Percentiles rank a stretch among this genome's conserved stretches.
These are phyloP conservation scores for Penicillium malachiteum DNA, from an alignment of 495 filamentous ascomycete species.

Conservation along the genomic window DNA sequence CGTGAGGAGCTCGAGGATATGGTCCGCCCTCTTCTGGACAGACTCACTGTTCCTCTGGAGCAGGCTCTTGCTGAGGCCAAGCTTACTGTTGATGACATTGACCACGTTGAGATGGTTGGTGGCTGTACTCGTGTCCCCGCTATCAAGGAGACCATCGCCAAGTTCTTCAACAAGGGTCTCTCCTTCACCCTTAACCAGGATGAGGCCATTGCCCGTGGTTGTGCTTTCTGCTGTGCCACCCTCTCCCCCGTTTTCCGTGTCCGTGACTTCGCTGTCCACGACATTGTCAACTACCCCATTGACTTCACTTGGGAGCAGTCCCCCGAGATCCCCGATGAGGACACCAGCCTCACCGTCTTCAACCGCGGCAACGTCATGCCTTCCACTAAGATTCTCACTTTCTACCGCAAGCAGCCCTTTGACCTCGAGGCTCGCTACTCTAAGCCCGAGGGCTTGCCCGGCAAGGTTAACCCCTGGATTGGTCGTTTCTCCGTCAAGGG, in stretches of 20 bases:
- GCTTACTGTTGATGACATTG: constrained; percentile 87
- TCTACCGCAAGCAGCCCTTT: constrained; percentile 98
- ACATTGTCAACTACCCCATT: constrained; percentile 97
- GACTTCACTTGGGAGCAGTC: constrained; percentile 99
- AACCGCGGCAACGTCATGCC: constrained; percentile 97
- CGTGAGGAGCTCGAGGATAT: constrained; percentile 92
- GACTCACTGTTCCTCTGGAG: constrained; percentile 73
- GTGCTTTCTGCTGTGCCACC: constrained; percentile 97
- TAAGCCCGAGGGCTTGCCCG: constrained; percentile 83
- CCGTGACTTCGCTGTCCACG: constrained; percentile 94
- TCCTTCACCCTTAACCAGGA: constrained; percentile 99
- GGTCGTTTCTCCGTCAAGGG: constrained; percentile 93
- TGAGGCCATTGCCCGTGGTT: constrained; percentile 93
- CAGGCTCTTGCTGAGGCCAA: constrained; percentile 89
- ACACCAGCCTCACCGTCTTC: constrained; percentile 96
- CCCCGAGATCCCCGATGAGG: constrained; percentile 96
- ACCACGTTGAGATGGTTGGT: constrained; percentile 90
- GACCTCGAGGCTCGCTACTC: constrained; percentile 94
- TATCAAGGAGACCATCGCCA: constrained; percentile 84
- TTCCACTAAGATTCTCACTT: constrained; percentile 98
- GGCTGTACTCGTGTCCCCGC: constrained; percentile 92
- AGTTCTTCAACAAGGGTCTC: constrained; percentile 87
- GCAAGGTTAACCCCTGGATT: constrained; percentile 91
- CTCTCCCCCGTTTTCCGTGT: constrained; percentile 98
- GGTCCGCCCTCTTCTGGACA: constrained; percentile 78